Conservation (phyloP, 192 early-diverging fungal genomes). For the Podochytrium sp. region DNA sequence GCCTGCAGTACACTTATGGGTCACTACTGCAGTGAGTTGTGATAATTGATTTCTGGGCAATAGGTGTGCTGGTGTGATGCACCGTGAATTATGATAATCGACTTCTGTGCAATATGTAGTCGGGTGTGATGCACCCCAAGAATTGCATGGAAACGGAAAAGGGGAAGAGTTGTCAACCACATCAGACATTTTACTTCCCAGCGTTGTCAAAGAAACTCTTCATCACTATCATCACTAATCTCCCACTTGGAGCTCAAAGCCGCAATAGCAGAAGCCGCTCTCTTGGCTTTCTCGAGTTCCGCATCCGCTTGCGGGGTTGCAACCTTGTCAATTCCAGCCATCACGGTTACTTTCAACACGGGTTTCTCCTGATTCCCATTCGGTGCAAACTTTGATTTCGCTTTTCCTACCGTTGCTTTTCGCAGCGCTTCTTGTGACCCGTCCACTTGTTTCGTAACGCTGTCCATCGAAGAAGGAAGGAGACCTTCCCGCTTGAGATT, state of each 20-base stretch:
- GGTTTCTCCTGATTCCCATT: not conserved
- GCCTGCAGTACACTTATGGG: too few relatives aligned
- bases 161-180: too few relatives aligned
- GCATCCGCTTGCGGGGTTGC: not conserved
- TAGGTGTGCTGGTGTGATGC: too few relatives aligned
- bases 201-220: constrained; percentile 14
- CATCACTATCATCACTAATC: constrained; percentile 9
- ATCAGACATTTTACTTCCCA: too few relatives aligned
- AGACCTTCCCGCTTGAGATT: constrained; percentile 11
- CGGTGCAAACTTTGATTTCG: not conserved
- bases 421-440: not conserved
- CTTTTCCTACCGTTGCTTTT: not conserved
- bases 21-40: too few relatives aligned
- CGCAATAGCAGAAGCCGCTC: not conserved
- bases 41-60: too few relatives aligned
- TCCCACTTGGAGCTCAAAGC: not conserved
- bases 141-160: too few relatives aligned
- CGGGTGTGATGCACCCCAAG: too few relatives aligned
- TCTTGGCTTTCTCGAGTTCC: not conserved
- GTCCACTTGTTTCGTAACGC: not conserved
- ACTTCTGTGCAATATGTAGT: too few relatives aligned
- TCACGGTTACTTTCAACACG: constrained; percentile 8
- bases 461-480: not conserved
- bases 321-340: constrained; percentile 1
- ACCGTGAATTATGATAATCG: too few relatives aligned